A percentile compares a stretch with the other conserved stretches of the same genome.
Evolutionary conservation across 2,329 filamentous ascomycete species (phyloP).

Genomic region (Fusarium setosum): DNA sequence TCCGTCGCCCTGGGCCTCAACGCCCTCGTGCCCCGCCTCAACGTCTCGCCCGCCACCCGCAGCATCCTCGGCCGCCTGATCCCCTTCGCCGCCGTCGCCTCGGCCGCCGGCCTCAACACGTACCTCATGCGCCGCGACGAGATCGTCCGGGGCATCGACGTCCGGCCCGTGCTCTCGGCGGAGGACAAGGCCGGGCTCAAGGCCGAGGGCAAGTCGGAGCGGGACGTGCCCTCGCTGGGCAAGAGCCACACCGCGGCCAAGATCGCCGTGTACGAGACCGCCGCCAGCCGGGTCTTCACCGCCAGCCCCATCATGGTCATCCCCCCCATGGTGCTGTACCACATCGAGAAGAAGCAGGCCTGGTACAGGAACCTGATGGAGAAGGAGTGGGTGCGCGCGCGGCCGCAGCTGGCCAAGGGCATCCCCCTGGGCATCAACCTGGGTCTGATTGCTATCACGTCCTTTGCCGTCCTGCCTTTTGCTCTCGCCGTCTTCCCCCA

Average conservation of each 20-base stretch:
- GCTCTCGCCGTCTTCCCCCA: conserved; percentile 94
- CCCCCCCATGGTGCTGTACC: conserved; percentile 86
- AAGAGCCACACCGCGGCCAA: conserved; percentile 90
- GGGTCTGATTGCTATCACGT: conserved; percentile 86
- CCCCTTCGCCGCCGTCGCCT: conserved; percentile 94
- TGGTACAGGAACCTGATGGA: conserved; percentile 58
- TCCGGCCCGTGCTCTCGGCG: conserved; percentile 84
- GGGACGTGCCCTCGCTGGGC: conserved; percentile 78
- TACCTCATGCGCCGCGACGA: conserved; percentile 98
- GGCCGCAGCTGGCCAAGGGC: conserved; percentile 70
- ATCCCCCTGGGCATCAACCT: conserved; percentile 84
- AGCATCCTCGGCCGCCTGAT: conserved; percentile 87
- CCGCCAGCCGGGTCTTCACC: conserved; percentile 90
- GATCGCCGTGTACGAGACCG: conserved; percentile 92
- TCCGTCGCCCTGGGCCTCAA: conserved; percentile 94
- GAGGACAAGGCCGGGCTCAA: conserved; percentile 71
- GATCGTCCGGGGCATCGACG: conserved; percentile 91
- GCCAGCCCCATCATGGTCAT: conserved; percentile 97
- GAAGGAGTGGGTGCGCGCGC: conserved; percentile 81
- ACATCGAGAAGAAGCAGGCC: conserved; percentile 71
- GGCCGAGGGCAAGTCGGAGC: conserved; percentile 70
- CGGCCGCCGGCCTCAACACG: conserved; percentile 91
- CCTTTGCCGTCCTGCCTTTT: conserved; percentile 87
- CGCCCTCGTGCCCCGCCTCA: conserved; percentile 86
- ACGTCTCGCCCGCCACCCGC: conserved; percentile 80